Conservation (phyloP, 106 monocot species). For the Dendrobium huoshanense region DNA sequence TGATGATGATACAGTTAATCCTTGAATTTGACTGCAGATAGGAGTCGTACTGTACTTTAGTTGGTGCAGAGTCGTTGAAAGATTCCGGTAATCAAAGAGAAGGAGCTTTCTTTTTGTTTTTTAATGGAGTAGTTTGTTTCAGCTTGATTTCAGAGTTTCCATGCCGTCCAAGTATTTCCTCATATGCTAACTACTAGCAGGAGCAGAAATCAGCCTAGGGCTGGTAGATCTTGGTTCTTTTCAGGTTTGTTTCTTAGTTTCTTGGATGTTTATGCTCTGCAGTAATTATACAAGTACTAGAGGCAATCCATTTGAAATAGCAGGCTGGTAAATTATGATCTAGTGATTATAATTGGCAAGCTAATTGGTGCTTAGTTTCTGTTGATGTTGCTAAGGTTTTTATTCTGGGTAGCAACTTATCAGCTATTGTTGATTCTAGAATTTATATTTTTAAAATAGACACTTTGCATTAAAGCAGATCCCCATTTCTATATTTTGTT, state of each 20-base stretch:
- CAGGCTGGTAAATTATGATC: background rate
- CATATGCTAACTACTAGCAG: slow-evolving; percentile 45
- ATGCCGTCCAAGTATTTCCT: slow-evolving; percentile 1
- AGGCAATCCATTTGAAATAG: background rate
- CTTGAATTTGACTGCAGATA: background rate
- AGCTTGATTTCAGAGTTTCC: background rate
- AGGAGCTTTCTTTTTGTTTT: background rate
- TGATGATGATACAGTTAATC: background rate
- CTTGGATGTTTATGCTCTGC: background rate
- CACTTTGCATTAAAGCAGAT: background rate
- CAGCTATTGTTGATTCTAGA: background rate
- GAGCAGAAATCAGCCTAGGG: slow-evolving; percentile 50
- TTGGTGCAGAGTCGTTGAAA: slow-evolving; percentile 1
- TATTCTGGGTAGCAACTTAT: background rate
- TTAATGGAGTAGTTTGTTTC: background rate
- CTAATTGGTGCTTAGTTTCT: background rate
- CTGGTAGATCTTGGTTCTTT: slow-evolving; percentile 34
- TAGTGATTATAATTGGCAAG: background rate
- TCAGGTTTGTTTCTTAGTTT: slow-evolving; percentile 15
- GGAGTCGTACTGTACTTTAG: background rate
- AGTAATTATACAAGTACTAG: background rate
- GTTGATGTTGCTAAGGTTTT: background rate
- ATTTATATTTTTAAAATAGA: background rate
- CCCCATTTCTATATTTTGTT: background rate
- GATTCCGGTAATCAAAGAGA: background rate